Conservation (phyloP, 2,329 filamentous ascomycete species). For the Cladosporium sp. region DNA sequence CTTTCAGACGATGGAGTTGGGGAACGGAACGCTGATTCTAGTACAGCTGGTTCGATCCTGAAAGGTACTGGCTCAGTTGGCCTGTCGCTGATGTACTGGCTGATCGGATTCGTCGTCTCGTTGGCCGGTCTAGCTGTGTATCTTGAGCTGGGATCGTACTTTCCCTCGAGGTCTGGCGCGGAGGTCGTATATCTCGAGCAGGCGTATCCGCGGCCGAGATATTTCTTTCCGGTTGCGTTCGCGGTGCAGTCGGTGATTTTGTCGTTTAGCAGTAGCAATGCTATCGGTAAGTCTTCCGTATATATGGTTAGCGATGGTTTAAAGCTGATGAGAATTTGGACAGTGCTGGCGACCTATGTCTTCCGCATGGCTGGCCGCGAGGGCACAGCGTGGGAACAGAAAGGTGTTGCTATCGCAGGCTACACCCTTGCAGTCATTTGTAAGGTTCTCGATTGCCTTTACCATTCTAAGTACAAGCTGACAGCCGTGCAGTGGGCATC, state of each 20-base stretch:
- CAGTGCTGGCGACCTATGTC: constrained; percentile 52
- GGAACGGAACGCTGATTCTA: not conserved
- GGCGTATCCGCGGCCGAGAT: constrained; percentile 57
- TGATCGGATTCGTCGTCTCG: constrained; percentile 55
- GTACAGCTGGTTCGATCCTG: constrained; percentile 52
- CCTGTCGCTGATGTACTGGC: constrained; percentile 58
- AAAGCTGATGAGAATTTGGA: not conserved
- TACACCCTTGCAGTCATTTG: constrained; percentile 51
- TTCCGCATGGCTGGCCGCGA: constrained; percentile 49
- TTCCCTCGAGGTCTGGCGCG: constrained; percentile 59
- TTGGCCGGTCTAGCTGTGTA: constrained; percentile 52
- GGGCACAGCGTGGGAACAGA: constrained; percentile 57
- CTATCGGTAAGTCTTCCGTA: constrained; percentile 40
- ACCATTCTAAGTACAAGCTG: not conserved
- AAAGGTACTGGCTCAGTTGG: constrained; percentile 56
- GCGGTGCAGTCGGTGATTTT: constrained; percentile 58
- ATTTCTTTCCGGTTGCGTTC: constrained; percentile 59
- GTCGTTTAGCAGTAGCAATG: constrained; percentile 61
- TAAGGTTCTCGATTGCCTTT: constrained; percentile 20
- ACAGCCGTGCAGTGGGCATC: constrained; percentile 19
- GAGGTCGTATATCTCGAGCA: constrained; percentile 66
- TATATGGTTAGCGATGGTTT: not conserved
- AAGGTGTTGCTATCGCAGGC: constrained; percentile 59
- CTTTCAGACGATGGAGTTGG: not conserved
- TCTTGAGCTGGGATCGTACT: constrained; percentile 58